These are phyloP conservation scores for Paramecium biaurelia DNA, from an alignment of 73 alveolate genomes.

Conservation along the genomic window DNA sequence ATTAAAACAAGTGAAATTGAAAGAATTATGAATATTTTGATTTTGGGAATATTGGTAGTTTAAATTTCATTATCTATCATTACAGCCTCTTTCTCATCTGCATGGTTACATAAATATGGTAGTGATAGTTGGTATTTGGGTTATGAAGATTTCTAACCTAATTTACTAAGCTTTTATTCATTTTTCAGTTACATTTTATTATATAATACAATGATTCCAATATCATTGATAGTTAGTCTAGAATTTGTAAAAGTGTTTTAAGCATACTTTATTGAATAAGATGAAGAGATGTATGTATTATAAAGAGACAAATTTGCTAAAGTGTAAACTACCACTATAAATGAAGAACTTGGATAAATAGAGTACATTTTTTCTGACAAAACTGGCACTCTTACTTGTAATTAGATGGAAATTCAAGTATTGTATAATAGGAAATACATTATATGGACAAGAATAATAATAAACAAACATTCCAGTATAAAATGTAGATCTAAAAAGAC, in stretches of 20 bases:
- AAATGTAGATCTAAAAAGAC: not conserved
- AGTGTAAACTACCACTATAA: conserved; percentile 69
- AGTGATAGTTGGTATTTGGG: conserved; percentile 11
- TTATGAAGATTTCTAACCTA: conserved; percentile 29
- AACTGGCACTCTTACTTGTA: conserved; percentile 86
- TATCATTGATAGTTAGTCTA: conserved; percentile 72
- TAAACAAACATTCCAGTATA: not conserved
- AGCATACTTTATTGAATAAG: conserved; percentile 74
- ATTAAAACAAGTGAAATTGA: conserved; percentile 68
- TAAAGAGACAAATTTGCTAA: conserved; percentile 72
- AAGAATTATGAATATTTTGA: conserved; percentile 43
- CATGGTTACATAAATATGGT: not conserved
- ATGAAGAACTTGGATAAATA: conserved; percentile 86
- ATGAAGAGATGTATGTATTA: conserved; percentile 65
- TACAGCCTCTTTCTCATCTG: not conserved
- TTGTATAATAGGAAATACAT: conserved; percentile 69
- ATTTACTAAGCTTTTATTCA: conserved; percentile 20
- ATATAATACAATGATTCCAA: conserved; percentile 81
- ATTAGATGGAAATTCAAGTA: conserved; percentile 81
- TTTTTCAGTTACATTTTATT: conserved; percentile 82
- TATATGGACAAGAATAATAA: conserved; percentile 36
- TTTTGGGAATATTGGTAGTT: conserved; percentile 46
- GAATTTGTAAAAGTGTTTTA: conserved; percentile 77
- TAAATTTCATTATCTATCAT: not conserved
- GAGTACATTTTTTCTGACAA: conserved; percentile 85